Percentiles rank a stretch among this genome's conserved stretches.
Conservation (phyloP, 768 basidiomycete genomes). For the Leucogyrophana mollusca region DNA sequence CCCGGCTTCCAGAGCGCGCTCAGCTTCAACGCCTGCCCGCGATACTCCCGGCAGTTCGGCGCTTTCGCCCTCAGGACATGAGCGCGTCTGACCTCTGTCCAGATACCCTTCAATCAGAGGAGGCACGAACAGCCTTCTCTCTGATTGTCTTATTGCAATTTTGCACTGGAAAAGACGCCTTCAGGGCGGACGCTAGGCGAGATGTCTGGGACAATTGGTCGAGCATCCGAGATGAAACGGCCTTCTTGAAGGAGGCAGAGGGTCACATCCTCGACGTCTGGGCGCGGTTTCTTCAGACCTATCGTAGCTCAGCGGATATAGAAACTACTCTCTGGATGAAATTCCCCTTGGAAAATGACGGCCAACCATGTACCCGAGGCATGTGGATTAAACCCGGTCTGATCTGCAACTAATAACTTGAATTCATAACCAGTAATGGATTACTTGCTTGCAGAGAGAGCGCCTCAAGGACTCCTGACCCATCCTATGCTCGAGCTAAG, state of each 20-base stretch:
- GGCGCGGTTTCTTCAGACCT: constrained; percentile 40
- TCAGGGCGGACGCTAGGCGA: not conserved
- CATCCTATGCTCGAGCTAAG: constrained; percentile 42
- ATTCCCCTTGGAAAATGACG: constrained; percentile 35
- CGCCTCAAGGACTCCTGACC: constrained; percentile 35
- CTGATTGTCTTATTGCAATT: not conserved
- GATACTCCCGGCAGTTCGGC: not conserved
- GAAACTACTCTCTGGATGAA: constrained; percentile 48
- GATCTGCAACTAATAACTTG: not conserved
- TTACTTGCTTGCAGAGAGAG: constrained; percentile 30
- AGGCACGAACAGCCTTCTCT: not conserved
- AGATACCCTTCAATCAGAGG: not conserved
- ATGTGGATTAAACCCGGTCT: constrained; percentile 2
- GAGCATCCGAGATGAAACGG: constrained; percentile 20
- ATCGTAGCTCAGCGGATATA: constrained; percentile 40
- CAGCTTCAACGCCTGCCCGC: not conserved
- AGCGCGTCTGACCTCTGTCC: constrained; percentile 1
- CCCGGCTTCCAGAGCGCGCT: too few species aligned
- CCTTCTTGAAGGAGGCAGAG: constrained; percentile 32
- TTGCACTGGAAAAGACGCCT: not conserved
- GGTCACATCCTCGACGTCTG: constrained; percentile 34
- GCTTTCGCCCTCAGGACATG: not conserved
- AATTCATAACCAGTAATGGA: constrained; percentile 37
- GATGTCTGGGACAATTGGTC: constrained; percentile 48
- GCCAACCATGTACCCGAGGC: constrained; percentile 28